Percentiles rank a stretch among this genome's conserved stretches.
Evolutionary conservation across 352 stramenopile genomes (phyloP).

Genomic region (Phytophthora multivora): DNA sequence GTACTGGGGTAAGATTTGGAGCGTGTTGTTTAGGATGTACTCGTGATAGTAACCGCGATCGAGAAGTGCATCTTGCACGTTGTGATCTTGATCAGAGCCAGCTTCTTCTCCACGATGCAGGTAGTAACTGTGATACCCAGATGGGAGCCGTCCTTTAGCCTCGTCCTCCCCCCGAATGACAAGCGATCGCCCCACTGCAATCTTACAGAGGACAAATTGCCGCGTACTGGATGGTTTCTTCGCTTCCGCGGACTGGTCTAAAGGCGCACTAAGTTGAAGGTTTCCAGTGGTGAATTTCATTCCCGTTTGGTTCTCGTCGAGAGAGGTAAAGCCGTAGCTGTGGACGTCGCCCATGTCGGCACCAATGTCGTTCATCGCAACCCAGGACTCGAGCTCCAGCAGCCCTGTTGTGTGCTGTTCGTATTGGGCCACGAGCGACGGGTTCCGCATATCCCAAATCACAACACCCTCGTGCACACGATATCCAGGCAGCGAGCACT

Average conservation of each 20-base stretch:
- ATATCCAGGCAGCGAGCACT: conserved; percentile 63
- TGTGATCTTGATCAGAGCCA: conserved; percentile 11
- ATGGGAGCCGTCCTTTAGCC: conserved; percentile 44
- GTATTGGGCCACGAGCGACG: conserved; percentile 59
- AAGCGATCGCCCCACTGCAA: conserved; percentile 69
- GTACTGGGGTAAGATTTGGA: conserved; percentile 74
- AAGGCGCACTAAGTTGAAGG: conserved; percentile 40
- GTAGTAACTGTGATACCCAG: conserved; percentile 80
- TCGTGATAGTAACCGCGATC: conserved; percentile 70
- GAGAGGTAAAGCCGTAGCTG: conserved; percentile 55
- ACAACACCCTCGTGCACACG: conserved; percentile 60
- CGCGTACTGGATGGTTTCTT: conserved; percentile 36
- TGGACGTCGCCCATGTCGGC: conserved; percentile 59
- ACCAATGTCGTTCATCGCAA: conserved; percentile 71
- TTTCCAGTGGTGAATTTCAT: conserved; percentile 80
- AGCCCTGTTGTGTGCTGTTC: conserved; percentile 51
- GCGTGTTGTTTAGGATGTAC: conserved; percentile 70
- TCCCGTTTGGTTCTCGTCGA: conserved; percentile 42
- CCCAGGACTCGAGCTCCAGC: conserved; percentile 78
- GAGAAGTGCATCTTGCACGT: conserved; percentile 13
- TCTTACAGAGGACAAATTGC: conserved; percentile 78
- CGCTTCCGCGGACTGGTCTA: conserved; percentile 11
- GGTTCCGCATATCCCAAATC: conserved; percentile 80
- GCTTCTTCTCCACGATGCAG: conserved; percentile 30
- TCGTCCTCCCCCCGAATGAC: conserved; percentile 54